phyloP scores from a whole-genome alignment of 2,329 filamentous ascomycete genomes.

The Aureobasidium subglaciale region DNA sequence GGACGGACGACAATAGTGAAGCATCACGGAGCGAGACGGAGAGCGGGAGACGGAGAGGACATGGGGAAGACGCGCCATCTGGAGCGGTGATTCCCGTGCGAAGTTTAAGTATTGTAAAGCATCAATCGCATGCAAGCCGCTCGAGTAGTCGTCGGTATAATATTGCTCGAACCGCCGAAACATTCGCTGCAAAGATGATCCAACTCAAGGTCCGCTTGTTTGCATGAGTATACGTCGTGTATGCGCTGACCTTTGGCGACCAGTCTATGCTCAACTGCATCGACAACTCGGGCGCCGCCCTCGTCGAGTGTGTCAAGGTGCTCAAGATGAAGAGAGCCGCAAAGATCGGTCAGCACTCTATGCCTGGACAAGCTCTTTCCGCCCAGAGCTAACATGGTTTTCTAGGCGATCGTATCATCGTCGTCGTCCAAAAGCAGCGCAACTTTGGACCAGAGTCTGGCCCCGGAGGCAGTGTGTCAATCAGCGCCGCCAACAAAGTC shows the following conservation, averaged over 20 bases:
- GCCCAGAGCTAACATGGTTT: constrained; percentile 1
- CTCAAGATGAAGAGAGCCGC: constrained; percentile 84
- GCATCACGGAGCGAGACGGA: background rate
- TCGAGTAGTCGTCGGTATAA: background rate
- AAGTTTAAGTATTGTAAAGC: background rate
- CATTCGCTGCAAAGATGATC: constrained; percentile 67
- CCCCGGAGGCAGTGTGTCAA: constrained; percentile 63
- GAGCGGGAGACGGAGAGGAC: background rate
- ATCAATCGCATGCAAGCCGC: background rate
- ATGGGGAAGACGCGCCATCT: background rate
- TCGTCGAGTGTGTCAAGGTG: constrained; percentile 93
- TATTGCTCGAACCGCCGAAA: background rate
- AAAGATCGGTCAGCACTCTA: constrained; percentile 63
- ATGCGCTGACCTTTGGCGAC: background rate
- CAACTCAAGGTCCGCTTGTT: constrained; percentile 39
- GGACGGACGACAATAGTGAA: constrained; percentile 1
- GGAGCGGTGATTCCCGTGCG: background rate
- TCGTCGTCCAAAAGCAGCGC: constrained; percentile 95
- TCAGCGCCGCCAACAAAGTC: constrained; percentile 80
- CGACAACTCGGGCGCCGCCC: constrained; percentile 96
- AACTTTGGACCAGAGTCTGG: constrained; percentile 64
- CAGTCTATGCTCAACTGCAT: constrained; percentile 98
- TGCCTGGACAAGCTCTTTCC: background rate
- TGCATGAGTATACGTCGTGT: background rate
- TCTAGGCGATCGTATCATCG: constrained; percentile 88